Base-by-base conservation (phyloP, 148 eudicot genomes). In the Mesembryanthemum crystallinum region DNA sequence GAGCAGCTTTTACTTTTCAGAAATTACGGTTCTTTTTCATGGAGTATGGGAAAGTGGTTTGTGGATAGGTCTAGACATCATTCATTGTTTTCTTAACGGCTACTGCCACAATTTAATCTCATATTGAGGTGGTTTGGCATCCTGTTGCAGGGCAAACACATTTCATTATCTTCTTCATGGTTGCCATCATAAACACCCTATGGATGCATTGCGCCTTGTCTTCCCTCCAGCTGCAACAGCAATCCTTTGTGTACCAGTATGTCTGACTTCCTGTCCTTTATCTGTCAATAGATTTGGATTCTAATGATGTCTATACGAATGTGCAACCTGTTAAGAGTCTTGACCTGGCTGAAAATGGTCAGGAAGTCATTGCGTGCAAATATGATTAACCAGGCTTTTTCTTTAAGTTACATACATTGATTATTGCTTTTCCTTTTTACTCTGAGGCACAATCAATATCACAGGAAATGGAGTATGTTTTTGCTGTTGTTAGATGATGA, bases 151-250 rank as follows among this genome's bases (percentile, higher is more conserved):
- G 82, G 82, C 85, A 32, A 91, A 89, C 74, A 91, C 96, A 5
- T 1, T 82, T n/a, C 96, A 91, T 72, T 91, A 89, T 81, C 91
- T 91, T 80, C 83, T 91, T 71, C 96, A 91, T 73, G 96, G 96
- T 25, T 89, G 93, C 79, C 98, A 92, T 83, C 98, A 92, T 76
- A 92, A 92, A 82, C 98, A 92, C 78, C 98, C 98, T 18, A 89
- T 87, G 92, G 97, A 92, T 80, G 87, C 86, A 28, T 82, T 89
- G 32, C 90, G 97, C 25, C 97, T 92, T 65, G 98, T 92, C 69
- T 92, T 90, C 74, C 98, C 98, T 54, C 98, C 98, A 33, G 84
- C 90, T 82, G 97, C 90, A 58, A 85, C 95, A 49, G 88, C 90
- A 69, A 67, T 89, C 62, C 82, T 92, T 21, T 78, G 74, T 65